These are phyloP conservation scores for Abrus pulchellus DNA, from an alignment of 306 rosid species.

Conservation along the genomic window DNA sequence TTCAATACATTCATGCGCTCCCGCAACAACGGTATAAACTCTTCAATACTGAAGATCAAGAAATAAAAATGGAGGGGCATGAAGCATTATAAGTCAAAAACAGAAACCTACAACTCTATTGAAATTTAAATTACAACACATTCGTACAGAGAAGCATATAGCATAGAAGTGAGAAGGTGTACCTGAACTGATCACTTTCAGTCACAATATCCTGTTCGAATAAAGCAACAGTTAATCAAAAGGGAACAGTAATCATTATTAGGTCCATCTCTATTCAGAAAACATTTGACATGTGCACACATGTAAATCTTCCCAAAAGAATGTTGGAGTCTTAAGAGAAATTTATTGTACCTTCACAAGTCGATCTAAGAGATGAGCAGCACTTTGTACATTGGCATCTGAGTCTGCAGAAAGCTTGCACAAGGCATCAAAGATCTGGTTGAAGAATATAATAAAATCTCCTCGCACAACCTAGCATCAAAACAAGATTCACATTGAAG, in stretches of 20 bases:
- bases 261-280: constrained; percentile 31
- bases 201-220: constrained; percentile 95
- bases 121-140: constrained; percentile 23
- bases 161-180: constrained; percentile 43
- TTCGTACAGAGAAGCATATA: constrained; percentile 39
- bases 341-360: constrained; percentile 80
- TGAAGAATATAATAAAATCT: constrained; percentile 94
- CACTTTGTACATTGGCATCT: constrained; percentile 96
- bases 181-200: constrained; percentile 99
- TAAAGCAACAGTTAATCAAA: constrained; percentile 46
- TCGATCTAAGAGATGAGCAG: constrained; percentile 96
- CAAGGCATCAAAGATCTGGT: constrained; percentile 95
- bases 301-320: constrained; percentile 6
- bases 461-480: constrained; percentile 95
- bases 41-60: constrained; percentile 80
- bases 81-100: constrained; percentile 35
- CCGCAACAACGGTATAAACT: constrained; percentile 95
- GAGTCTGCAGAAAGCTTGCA: constrained; percentile 99
- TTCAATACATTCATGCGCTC: constrained; percentile 98
- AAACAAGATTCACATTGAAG: constrained; percentile 48
- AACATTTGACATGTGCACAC: not conserved
- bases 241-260: constrained; percentile 24
- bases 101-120: constrained; percentile 33
- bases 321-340: constrained; percentile 17
- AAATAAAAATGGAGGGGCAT: constrained; percentile 41